phyloP scores from a whole-genome alignment of 1,139 yeast species.

The Yamadazyma atlantica region DNA sequence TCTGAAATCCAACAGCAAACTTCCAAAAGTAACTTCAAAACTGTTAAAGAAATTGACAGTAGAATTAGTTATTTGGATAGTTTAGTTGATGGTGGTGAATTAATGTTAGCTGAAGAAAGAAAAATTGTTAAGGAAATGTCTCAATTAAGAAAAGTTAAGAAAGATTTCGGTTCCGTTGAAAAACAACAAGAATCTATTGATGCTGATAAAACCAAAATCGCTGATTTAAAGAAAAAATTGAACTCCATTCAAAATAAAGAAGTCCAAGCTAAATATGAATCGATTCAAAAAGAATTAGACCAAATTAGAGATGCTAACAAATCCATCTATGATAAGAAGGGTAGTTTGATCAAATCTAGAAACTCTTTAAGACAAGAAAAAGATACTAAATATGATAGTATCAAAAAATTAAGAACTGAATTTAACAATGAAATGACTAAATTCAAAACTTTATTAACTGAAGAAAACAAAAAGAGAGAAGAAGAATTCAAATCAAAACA shows the following conservation, averaged over 20 bases:
- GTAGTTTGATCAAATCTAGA: constrained; percentile 63
- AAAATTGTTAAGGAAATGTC: constrained; percentile 83
- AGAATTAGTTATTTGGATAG: constrained; percentile 71
- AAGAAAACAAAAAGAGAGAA: constrained; percentile 68
- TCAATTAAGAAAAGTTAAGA: constrained; percentile 74
- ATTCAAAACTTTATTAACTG: constrained; percentile 67
- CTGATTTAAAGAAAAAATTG: constrained; percentile 70
- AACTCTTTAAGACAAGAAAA: constrained; percentile 66
- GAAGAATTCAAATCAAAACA: constrained; percentile 61
- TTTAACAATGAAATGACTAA: constrained; percentile 71
- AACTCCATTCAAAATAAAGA: constrained; percentile 64
- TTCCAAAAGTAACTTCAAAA: constrained; percentile 69
- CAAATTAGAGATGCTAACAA: constrained; percentile 61
- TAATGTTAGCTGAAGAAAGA: constrained; percentile 92
- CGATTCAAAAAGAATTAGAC: constrained; percentile 62
- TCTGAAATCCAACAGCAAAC: constrained; percentile 71
- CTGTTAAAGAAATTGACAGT: constrained; percentile 74
- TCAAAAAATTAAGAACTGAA: constrained; percentile 65
- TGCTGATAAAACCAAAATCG: constrained; percentile 72
- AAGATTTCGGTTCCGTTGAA: constrained; percentile 74
- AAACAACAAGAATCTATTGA: constrained; percentile 80
- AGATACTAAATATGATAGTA: constrained; percentile 63
- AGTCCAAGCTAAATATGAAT: constrained; percentile 59
- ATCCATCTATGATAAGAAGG: constrained; percentile 65
- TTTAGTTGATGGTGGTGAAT: constrained; percentile 73